Evolutionary conservation across 2,329 filamentous ascomycete species (phyloP).

Genomic region (Cladosporium colombiae): DNA sequence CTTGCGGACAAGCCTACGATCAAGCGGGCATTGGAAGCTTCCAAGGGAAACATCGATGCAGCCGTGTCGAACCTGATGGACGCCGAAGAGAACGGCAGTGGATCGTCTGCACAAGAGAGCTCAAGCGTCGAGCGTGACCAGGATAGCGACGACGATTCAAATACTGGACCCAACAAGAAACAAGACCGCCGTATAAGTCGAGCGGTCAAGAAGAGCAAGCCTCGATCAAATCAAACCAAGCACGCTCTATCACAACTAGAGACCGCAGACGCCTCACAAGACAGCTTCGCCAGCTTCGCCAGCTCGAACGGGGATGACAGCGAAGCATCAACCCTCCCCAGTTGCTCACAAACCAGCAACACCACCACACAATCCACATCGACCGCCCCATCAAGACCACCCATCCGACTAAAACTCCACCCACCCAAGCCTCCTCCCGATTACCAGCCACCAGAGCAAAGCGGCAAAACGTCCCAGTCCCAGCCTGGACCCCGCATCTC

Average conservation of each 20-base stretch:
- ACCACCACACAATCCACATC: constrained; percentile 9
- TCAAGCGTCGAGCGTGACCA: constrained; percentile 55
- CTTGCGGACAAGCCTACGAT: constrained; percentile 53
- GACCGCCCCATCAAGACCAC: constrained; percentile 14
- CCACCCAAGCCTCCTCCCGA: constrained; percentile 35
- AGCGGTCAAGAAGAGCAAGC: constrained; percentile 41
- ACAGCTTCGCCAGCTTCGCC: constrained; percentile 37
- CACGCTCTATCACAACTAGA: constrained; percentile 36
- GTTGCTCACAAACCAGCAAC: constrained; percentile 28
- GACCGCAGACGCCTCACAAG: constrained; percentile 35
- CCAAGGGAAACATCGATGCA: constrained; percentile 55
- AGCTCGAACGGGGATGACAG: constrained; percentile 32
- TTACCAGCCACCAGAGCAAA: constrained; percentile 1
- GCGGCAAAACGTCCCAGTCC: constrained; percentile 32
- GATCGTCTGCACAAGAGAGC: constrained; percentile 46
- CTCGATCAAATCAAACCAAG: constrained; percentile 30
- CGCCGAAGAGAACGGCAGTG: constrained; percentile 45
- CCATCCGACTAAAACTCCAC: constrained; percentile 38
- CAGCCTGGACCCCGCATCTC: constrained; percentile 39
- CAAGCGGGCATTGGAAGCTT: constrained; percentile 54
- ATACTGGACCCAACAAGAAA: constrained; percentile 55
- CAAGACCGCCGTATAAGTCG: constrained; percentile 49
- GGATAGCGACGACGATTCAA: constrained; percentile 52
- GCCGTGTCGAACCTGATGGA: constrained; percentile 56
- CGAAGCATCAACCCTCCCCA: constrained; percentile 34